Conservation (phyloP, 169 alveolate species). For the Theileria annulata region DNA sequence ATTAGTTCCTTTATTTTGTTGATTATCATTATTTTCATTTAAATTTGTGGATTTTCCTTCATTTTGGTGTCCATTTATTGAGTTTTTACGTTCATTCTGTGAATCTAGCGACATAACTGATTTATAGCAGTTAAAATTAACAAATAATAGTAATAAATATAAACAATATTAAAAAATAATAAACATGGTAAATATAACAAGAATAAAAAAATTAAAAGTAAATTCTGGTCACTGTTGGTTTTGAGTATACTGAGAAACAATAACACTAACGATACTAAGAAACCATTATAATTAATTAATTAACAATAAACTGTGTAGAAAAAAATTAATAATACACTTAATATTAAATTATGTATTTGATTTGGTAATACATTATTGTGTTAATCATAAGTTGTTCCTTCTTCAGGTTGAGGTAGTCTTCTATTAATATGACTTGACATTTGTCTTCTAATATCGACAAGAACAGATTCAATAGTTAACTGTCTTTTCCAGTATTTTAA, state of each 20-base stretch:
- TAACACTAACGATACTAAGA: not conserved
- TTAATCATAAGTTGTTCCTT: slow-evolving; percentile 85
- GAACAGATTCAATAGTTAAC: slow-evolving; percentile 88
- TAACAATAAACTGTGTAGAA: no score
- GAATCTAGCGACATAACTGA: not conserved
- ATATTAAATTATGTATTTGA: not conserved
- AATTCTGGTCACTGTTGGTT: no score
- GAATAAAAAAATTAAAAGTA: no score
- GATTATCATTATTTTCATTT: not conserved
- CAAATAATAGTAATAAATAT: no score
- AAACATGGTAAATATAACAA: no score
- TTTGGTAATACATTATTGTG: not conserved
- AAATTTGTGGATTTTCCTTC: not conserved
- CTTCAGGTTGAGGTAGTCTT: slow-evolving; percentile 94
- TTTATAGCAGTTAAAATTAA: no score
- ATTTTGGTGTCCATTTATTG: not conserved
- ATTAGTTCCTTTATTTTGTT: not conserved
- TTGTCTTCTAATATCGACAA: slow-evolving; percentile 88
- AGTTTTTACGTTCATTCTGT: not conserved
- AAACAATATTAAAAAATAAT: no score
- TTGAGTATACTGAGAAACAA: no score
- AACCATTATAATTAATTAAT: no score
- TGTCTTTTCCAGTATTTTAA: slow-evolving; percentile 89
- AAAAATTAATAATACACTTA: no score
- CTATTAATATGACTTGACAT: slow-evolving; percentile 88